Evolutionary conservation across 2,329 filamentous ascomycete genomes (phyloP).

Genomic region (Ophiostoma angusticollis): DNA sequence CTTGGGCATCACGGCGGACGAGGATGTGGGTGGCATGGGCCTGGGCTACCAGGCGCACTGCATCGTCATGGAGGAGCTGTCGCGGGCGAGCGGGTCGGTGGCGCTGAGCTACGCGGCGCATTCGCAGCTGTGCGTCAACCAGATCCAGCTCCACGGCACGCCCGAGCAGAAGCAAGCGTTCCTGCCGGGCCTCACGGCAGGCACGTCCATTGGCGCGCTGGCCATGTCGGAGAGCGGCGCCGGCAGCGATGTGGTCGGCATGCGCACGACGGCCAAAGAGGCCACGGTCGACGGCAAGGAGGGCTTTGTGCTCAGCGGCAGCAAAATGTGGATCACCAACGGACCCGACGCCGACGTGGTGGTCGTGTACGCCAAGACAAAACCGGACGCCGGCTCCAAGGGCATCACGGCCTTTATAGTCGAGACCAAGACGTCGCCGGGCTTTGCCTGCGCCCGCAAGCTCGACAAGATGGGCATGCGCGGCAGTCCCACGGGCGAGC

Average conservation of each 20-base stretch:
- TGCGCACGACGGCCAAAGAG: constrained; percentile 73
- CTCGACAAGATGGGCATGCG: constrained; percentile 98
- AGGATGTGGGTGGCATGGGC: constrained; percentile 75
- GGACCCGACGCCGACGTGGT: constrained; percentile 86
- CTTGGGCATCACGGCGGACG: constrained; percentile 84
- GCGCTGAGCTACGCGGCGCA: constrained; percentile 91
- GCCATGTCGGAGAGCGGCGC: constrained; percentile 92
- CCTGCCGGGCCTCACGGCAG: constrained; percentile 69
- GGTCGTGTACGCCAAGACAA: constrained; percentile 94
- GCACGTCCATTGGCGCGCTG: constrained; percentile 70
- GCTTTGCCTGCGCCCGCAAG: constrained; percentile 80
- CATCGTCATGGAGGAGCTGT: constrained; percentile 89
- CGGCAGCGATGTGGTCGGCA: constrained; percentile 87
- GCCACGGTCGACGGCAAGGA: constrained; percentile 62
- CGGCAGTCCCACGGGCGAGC: constrained; percentile 88
- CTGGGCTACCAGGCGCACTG: constrained; percentile 97
- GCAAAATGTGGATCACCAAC: constrained; percentile 99
- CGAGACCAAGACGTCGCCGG: constrained; percentile 46
- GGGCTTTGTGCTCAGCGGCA: constrained; percentile 74
- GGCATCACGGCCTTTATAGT: constrained; percentile 94
- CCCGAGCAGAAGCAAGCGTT: constrained; percentile 66
- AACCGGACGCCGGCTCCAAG: constrained; percentile 65
- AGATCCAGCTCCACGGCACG: constrained; percentile 80
- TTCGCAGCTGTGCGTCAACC: constrained; percentile 92
- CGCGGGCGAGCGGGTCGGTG: constrained; percentile 70